These are phyloP conservation scores for Lolium perenne DNA, from an alignment of 176 grass and related monocot genomes.

Conservation along the genomic window DNA sequence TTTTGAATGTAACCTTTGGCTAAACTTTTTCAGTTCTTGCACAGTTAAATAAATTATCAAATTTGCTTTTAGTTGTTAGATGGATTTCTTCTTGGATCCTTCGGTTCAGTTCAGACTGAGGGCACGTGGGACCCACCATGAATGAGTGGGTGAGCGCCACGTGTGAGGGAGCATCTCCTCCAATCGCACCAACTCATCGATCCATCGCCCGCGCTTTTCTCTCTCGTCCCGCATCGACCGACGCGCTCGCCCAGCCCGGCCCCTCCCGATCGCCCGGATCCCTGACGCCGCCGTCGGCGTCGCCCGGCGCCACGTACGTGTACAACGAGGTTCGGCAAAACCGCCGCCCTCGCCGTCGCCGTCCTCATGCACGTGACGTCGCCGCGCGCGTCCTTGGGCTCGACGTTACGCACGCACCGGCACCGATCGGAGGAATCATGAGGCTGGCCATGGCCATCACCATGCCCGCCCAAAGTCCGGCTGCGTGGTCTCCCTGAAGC, in stretches of 20 bases:
- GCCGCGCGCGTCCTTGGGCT: not conserved
- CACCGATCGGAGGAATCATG: not conserved
- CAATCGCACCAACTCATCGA: not conserved
- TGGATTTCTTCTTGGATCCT: no score
- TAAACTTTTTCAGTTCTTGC: no score
- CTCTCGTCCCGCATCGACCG: not conserved
- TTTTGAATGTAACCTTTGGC: no score
- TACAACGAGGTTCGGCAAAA: not conserved
- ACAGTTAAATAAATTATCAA: no score
- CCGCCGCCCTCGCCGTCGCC: not conserved
- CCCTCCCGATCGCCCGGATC: not conserved
- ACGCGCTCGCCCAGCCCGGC: not conserved
- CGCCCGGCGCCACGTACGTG: not conserved
- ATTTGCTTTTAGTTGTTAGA: no score
- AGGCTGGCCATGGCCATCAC: not conserved
- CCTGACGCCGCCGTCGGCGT: not conserved
- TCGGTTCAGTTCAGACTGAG: not conserved
- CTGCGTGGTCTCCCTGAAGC: slow-evolving; percentile 45
- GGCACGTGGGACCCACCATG: not conserved
- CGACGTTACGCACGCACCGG: not conserved
- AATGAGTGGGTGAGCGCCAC: not conserved
- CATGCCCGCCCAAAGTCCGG: not conserved
- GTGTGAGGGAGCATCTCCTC: not conserved
- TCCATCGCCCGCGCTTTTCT: slow-evolving; percentile 4
- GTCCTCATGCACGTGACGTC: not conserved